Conservation (phyloP, 164 flowering plant species). For the Nelumbo lutea region DNA sequence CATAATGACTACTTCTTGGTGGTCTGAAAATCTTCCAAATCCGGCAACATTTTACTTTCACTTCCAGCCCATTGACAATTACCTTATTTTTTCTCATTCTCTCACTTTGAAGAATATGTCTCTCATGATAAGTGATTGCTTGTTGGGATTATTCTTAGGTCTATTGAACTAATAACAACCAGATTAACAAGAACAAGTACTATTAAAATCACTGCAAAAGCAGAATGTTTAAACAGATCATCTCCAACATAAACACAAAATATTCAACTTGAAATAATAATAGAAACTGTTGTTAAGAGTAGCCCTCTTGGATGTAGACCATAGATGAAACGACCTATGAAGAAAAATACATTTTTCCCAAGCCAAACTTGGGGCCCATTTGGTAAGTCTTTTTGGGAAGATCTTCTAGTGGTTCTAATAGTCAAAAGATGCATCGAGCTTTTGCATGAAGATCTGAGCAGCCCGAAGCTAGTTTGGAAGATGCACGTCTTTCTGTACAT, state of each 20-base stretch:
- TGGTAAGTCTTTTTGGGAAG: no score
- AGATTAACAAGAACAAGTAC: constrained; percentile 42
- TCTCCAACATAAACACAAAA: constrained; percentile 27
- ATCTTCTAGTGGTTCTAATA: no score
- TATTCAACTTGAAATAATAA: constrained; percentile 41
- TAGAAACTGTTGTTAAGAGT: constrained; percentile 30
- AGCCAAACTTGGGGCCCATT: no score
- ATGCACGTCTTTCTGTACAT: no score
- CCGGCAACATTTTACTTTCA: constrained; percentile 37
- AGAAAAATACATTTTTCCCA: constrained; percentile 54
- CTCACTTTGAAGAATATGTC: constrained; percentile 10
- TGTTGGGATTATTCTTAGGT: constrained; percentile 51
- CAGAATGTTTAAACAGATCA: constrained; percentile 21
- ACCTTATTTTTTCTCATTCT: constrained; percentile 27
- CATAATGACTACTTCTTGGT: constrained; percentile 55
- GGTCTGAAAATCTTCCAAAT: constrained; percentile 48
- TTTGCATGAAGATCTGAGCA: no score
- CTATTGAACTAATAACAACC: constrained; percentile 33
- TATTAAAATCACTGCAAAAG: constrained; percentile 24
- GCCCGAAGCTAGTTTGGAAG: no score
- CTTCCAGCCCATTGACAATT: constrained; percentile 37
- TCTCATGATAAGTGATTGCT: constrained; percentile 15
- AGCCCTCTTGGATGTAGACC: constrained; percentile 56
- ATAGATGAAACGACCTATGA: constrained; percentile 38
- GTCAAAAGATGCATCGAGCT: no score